Evolutionary conservation across 1,284 basidiomycete genomes (phyloP).

Genomic region (Cystobasidiaceae sp.): DNA sequence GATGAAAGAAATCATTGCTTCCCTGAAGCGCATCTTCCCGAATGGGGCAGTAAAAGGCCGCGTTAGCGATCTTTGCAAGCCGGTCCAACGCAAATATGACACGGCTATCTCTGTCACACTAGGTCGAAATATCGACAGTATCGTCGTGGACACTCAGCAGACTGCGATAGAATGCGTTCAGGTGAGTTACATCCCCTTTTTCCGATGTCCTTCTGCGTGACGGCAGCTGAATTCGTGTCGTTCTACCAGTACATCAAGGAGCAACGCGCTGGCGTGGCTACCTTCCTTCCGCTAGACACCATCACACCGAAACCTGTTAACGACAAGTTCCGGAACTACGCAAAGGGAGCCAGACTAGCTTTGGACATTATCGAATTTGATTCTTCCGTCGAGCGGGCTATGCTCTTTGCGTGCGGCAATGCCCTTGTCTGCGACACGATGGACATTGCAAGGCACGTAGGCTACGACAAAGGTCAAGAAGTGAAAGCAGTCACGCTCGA

Average conservation of each 20-base stretch:
- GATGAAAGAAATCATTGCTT: slow-evolving; percentile 78
- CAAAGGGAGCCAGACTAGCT: slow-evolving; percentile 83
- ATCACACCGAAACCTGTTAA: slow-evolving; percentile 90
- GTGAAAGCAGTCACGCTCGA: slow-evolving; percentile 97
- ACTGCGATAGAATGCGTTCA: slow-evolving; percentile 97
- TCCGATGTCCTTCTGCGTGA: not conserved
- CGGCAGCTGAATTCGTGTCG: not conserved
- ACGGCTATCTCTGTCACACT: slow-evolving; percentile 90
- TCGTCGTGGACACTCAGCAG: slow-evolving; percentile 94
- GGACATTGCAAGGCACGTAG: slow-evolving; percentile 82
- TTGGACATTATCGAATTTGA: slow-evolving; percentile 92
- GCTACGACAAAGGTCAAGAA: slow-evolving; percentile 89
- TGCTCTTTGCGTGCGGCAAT: slow-evolving; percentile 94
- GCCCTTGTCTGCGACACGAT: slow-evolving; percentile 91
- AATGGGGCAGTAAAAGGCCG: slow-evolving; percentile 63
- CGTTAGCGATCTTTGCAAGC: slow-evolving; percentile 86
- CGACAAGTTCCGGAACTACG: slow-evolving; percentile 88
- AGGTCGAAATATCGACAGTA: slow-evolving; percentile 88
- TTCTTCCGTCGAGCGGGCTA: slow-evolving; percentile 78
- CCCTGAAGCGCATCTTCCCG: slow-evolving; percentile 79
- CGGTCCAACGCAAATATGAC: slow-evolving; percentile 87
- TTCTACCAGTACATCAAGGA: slow-evolving; percentile 77
- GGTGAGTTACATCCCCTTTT: slow-evolving; percentile 50
- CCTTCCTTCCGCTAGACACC: slow-evolving; percentile 94
- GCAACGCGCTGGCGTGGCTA: slow-evolving; percentile 89